These are phyloP conservation scores for Phialophora expanda DNA, from an alignment of 2,329 filamentous ascomycete genomes.

Conservation along the genomic window DNA sequence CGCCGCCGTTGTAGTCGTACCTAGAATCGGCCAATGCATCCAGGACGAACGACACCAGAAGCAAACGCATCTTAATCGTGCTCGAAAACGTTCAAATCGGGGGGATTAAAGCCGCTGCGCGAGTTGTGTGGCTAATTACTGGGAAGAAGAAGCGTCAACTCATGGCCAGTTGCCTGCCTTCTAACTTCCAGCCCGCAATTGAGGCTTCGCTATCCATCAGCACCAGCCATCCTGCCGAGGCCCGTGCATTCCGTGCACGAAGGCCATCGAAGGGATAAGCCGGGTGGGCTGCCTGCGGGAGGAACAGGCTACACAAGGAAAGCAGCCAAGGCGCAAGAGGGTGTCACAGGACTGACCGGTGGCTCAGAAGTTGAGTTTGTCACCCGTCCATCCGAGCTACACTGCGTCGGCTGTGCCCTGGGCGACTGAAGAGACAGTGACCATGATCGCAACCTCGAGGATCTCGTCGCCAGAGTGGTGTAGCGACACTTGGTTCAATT, in stretches of 20 bases:
- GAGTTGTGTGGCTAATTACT: neutral
- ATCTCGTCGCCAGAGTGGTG: neutral
- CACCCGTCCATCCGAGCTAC: neutral
- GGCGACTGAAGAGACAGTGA: neutral
- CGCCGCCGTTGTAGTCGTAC: neutral
- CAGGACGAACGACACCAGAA: neutral
- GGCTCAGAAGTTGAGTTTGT: neutral
- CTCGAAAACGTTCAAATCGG: neutral
- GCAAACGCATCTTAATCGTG: neutral
- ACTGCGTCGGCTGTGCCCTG: neutral
- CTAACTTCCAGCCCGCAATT: neutral
- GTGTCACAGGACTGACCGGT: neutral
- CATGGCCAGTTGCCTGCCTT: neutral
- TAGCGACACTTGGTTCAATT: neutral
- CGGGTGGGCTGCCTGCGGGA: neutral
- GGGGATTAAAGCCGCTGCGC: neutral
- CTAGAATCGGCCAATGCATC: neutral
- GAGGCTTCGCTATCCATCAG: neutral
- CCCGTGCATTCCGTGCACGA: neutral
- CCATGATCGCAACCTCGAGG: neutral
- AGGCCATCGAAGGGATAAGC: neutral
- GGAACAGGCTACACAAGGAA: neutral
- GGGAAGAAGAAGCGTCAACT: neutral
- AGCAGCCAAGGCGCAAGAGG: neutral
- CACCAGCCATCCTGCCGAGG: neutral